Conservation (phyloP, 192 early-diverging fungal genomes). For the Coemansia brasiliensis region DNA sequence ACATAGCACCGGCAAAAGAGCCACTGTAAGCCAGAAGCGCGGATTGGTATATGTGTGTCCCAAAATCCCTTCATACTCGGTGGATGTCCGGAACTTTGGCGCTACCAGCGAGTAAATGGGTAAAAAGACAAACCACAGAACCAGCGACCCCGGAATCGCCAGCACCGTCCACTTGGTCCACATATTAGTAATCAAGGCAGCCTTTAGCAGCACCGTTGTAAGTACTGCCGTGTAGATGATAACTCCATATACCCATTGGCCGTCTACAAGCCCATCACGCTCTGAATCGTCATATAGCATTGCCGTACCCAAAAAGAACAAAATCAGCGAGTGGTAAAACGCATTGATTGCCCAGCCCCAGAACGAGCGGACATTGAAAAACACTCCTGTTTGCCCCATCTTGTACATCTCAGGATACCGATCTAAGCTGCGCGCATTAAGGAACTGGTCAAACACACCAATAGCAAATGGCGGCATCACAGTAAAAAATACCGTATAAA, state of each 20-base stretch:
- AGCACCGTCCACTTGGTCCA: constrained; percentile 95
- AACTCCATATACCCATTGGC: constrained; percentile 89
- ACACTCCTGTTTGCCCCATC: constrained; percentile 62
- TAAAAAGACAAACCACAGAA: constrained; percentile 85
- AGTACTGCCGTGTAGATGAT: constrained; percentile 88
- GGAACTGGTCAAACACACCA: constrained; percentile 97
- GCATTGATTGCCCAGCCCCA: constrained; percentile 93
- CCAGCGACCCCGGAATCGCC: constrained; percentile 87
- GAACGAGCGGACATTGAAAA: constrained; percentile 86
- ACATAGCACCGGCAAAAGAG: constrained; percentile 82
- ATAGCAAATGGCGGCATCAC: constrained; percentile 93
- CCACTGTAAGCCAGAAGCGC: constrained; percentile 84
- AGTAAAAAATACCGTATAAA: constrained; percentile 94
- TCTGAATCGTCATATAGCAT: constrained; percentile 72
- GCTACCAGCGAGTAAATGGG: constrained; percentile 79
- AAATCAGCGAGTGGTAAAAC: constrained; percentile 85
- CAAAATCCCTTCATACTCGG: constrained; percentile 75
- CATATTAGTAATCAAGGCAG: constrained; percentile 80
- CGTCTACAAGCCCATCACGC: constrained; percentile 67
- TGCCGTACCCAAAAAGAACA: constrained; percentile 69
- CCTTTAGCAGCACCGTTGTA: constrained; percentile 87
- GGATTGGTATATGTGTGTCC: constrained; percentile 64
- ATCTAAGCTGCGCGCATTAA: constrained; percentile 90
- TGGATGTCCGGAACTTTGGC: constrained; percentile 64
- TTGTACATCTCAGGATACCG: constrained; percentile 97